phyloP scores from a whole-genome alignment of 106 monocot genomes.

The Dendrobium chrysotoxum region DNA sequence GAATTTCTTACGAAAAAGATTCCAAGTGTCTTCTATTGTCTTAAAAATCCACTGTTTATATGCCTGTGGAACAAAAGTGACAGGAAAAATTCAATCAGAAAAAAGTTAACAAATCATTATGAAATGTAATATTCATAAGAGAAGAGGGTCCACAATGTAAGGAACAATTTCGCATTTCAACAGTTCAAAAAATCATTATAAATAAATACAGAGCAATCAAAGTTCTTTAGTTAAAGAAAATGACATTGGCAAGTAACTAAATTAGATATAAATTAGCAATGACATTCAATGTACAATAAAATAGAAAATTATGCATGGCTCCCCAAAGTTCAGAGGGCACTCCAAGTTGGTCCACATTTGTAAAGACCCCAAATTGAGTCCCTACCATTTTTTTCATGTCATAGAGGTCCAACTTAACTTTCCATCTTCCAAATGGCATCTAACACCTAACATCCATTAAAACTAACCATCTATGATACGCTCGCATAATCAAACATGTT shows the following conservation, averaged over 20 bases:
- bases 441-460: too few species aligned
- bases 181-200: not conserved
- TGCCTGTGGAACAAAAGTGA: constrained; percentile 19
- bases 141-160: not conserved
- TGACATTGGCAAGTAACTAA: not conserved
- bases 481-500: too few species aligned
- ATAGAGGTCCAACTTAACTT: not conserved
- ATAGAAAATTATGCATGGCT: not conserved
- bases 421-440: too few species aligned
- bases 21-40: constrained; percentile 80
- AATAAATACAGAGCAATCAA: not conserved
- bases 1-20: constrained; percentile 71
- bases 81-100: not conserved
- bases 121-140: not conserved
- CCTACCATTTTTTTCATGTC: not conserved
- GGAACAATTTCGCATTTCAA: not conserved
- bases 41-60: constrained; percentile 89
- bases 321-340: too few species aligned
- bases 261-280: not conserved
- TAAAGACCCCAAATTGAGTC: not conserved
- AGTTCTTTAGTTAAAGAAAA: not conserved
- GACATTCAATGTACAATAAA: not conserved
- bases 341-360: not conserved
- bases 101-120: not conserved
- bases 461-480: too few species aligned